Evolutionary conservation across 2,329 filamentous ascomycete species (phyloP), one percentile per base, ranked within the genome.

Genomic region (Colletotrichum magnum): DNA sequence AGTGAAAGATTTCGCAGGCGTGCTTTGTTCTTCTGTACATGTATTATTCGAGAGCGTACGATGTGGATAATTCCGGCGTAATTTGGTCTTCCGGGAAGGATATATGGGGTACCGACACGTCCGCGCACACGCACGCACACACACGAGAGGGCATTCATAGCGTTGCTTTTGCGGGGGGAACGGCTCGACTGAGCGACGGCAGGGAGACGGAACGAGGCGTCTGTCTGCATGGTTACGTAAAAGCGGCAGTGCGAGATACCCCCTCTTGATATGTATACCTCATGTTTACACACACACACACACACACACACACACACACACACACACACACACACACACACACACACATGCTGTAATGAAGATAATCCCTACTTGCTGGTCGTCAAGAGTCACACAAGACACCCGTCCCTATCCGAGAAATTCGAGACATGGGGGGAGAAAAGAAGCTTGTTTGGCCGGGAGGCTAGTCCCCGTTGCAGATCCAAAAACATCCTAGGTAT

Each of bases 1-100:
- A 88, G 61, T 89, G 63, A 39, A 39, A 54, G 10, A 36, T 18
- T n/a, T 12, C 21, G 10, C 43, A 26, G 4, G n/a, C 12, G 7
- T 10, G 9, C 58, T 52, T 2, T n/a, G 16, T 59, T 45, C 45
- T 36, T 54, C 9, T 45, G 26, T 45, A 53, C 64, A 39, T 61
- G 41, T 60, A 57, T 10, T 43, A 45, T 7, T 64, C 45, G 15
- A 10, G 21, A 43, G 26, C 36, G n/a, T 36, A 24, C 10, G 12
- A 41, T 52, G 21, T 45, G 24, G 48, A 39, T 52, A 32, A n/a
- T 18, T 45, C 24, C 32, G 61, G 61, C 54, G 66, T 59, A 52
- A 32, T 15, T 18, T 28, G 66, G 16, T 12, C 48, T 54, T n/a
- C n/a, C 12, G 53, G 50, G 28, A 21, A 39, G 13, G 21, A 51